Evolutionary conservation across 2,329 filamentous ascomycete genomes (phyloP), one percentile per base, ranked within the genome.

Genomic region (Ambrosiella cleistominuta): DNA sequence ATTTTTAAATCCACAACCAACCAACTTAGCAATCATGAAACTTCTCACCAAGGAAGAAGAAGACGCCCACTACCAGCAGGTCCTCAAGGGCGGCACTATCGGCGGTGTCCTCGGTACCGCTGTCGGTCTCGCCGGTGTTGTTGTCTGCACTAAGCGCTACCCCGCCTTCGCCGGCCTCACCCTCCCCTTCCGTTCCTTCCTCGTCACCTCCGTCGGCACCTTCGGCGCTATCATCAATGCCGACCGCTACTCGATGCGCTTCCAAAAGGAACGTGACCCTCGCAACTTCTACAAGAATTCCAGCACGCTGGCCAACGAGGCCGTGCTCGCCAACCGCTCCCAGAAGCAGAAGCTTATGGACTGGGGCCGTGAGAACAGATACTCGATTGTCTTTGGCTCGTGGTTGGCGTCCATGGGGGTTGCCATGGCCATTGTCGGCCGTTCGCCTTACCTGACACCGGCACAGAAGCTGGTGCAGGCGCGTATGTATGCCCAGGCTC

Each of bases 11-110:
- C 13, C 47, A 13, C 39, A n/a, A n/a, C 39, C 47, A 51, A 11
- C 54, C 4, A 13, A 12, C 13, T 45, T 7, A 11, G 36, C 45
- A 71, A 76, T 55, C 62, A 98, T 97, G 93, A 97, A 96, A 84
- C 76, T 97, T 68, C 79, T 97, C 69, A 94, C 86, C 66, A 88
- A 91, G 70, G 88, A 96, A 80, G 88, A 96, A 74, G 90, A 96
- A 73, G 70, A 76, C 61, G 86, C 80, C 57, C 90, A 96, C 78
- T 95, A 94, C 79, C 73, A 76, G 68, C 75, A 79, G 61, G 93
- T 94, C 61, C 67, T 97, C 64, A 83, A 81, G 68, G 90, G 89
- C 64, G 91, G 93, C 65, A 67, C 81, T 62, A 70, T 86, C 63
- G 93, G 91, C 63, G 86, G 86, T 62, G 57, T 76, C 11, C 65